These are phyloP conservation scores for Saitozyma podzolica DNA, from an alignment of 768 basidiomycete genomes.

Conservation along the genomic window DNA sequence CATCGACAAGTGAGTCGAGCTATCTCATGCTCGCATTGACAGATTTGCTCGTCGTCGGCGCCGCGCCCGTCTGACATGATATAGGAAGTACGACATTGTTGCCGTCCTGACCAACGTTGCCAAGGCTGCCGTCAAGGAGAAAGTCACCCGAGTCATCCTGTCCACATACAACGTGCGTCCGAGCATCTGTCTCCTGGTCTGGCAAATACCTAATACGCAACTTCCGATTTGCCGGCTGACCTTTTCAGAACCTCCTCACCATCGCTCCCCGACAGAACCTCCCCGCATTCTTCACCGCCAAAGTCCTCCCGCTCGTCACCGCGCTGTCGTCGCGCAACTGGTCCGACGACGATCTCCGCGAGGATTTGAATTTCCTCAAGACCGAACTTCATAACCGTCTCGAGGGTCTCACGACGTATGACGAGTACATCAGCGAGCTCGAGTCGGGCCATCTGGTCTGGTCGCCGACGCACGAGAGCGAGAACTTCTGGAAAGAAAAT, in stretches of 20 bases:
- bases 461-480: slow-evolving; percentile 94
- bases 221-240: not conserved
- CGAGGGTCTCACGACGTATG: slow-evolving; percentile 90
- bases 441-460: slow-evolving; percentile 87
- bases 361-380: slow-evolving; percentile 83
- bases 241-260: slow-evolving; percentile 74
- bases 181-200: not conserved
- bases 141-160: slow-evolving; percentile 88
- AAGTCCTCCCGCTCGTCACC: slow-evolving; percentile 81
- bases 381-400: slow-evolving; percentile 83
- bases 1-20: slow-evolving; percentile 71
- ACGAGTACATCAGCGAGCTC: slow-evolving; percentile 91
- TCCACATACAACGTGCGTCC: slow-evolving; percentile 78
- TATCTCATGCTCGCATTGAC: not conserved
- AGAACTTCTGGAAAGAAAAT: slow-evolving; percentile 98
- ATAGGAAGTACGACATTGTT: slow-evolving; percentile 84
- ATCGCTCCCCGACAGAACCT: slow-evolving; percentile 86
- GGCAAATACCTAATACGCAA: not conserved
- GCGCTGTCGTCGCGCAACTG: slow-evolving; percentile 81
- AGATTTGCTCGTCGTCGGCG: not conserved
- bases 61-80: not conserved
- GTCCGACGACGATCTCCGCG: slow-evolving; percentile 91
- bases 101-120: slow-evolving; percentile 80
- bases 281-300: slow-evolving; percentile 85
- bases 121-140: slow-evolving; percentile 90